These are phyloP conservation scores for Davidsoniella australis DNA, from an alignment of 2,329 filamentous ascomycete genomes.

Conservation along the genomic window DNA sequence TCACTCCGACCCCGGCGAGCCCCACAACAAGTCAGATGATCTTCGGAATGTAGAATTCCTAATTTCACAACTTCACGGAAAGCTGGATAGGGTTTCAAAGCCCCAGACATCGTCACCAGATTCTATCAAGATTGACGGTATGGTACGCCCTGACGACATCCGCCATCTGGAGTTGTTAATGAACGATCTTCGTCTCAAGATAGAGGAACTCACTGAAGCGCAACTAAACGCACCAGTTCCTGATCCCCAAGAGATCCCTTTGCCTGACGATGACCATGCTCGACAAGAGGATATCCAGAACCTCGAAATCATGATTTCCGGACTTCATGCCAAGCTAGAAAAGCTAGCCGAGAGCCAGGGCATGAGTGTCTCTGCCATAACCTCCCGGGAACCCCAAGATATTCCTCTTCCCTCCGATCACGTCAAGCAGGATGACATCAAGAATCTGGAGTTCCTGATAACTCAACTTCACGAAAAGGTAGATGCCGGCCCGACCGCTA, in stretches of 20 bases:
- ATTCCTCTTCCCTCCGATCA: conserved; percentile 24
- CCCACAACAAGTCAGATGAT: conserved; percentile 1
- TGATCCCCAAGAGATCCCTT: conserved; percentile 17
- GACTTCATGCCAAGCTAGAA: conserved; percentile 11
- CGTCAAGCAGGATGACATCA: conserved; percentile 56
- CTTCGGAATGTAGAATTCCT: conserved; percentile 10
- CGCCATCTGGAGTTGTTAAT: conserved; percentile 75
- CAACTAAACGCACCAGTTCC: conserved; percentile 29
- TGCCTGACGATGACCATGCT: conserved; percentile 7
- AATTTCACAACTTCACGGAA: conserved; percentile 5
- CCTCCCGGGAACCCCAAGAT: neutral
- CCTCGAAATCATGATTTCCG: conserved; percentile 9
- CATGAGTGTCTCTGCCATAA: neutral
- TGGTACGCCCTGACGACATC: conserved; percentile 56
- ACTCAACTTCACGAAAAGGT: conserved; percentile 71
- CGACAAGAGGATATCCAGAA: conserved; percentile 12
- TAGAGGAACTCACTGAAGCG: conserved; percentile 33
- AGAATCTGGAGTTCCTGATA: conserved; percentile 70
- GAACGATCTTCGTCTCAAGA: conserved; percentile 64
- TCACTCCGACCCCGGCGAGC: conserved; percentile 15
- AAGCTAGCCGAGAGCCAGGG: conserved; percentile 6
- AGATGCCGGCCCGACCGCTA: conserved; percentile 26
- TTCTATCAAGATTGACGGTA: conserved; percentile 22
- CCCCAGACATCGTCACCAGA: conserved; percentile 17
- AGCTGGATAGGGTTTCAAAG: conserved; percentile 6